Evolutionary conservation across 139 green algal genomes (phyloP).

Genomic region (Coelastrella sp.): DNA sequence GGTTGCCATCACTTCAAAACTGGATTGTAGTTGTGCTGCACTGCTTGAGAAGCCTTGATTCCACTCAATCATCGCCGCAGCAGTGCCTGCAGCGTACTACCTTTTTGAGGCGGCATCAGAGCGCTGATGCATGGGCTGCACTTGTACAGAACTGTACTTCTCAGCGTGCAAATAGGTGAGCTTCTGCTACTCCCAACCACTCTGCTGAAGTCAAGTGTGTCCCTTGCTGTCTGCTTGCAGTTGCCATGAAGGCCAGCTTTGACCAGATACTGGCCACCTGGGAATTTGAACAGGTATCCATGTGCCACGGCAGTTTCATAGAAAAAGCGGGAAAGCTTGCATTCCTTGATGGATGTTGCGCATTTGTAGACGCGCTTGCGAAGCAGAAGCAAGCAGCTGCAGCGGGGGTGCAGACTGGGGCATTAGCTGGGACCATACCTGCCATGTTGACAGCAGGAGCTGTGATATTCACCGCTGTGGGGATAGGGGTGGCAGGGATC

Average conservation of each 20-base stretch:
- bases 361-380: constrained; percentile 13
- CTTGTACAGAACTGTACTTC: too few relatives aligned
- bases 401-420: background rate
- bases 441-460: constrained; percentile 2
- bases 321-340: constrained; percentile 30
- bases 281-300: constrained; percentile 32
- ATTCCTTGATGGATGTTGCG: constrained; percentile 5
- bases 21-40: too few relatives aligned
- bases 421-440: background rate
- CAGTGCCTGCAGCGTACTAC: too few relatives aligned
- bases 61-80: too few relatives aligned
- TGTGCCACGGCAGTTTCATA: constrained; percentile 39
- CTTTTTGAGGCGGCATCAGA: too few relatives aligned
- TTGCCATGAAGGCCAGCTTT: constrained; percentile 32
- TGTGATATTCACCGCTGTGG: constrained; percentile 15
- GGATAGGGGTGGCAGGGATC: constrained; percentile 33
- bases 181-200: too few relatives aligned
- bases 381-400: background rate
- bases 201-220: too few relatives aligned
- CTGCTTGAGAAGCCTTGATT: too few relatives aligned
- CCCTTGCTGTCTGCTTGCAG: background rate
- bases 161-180: too few relatives aligned
- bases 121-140: too few relatives aligned
- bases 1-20: too few relatives aligned
- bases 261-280: constrained; percentile 18